phyloP scores from a whole-genome alignment of 495 filamentous ascomycete genomes.

The Talaromyces adpressus region DNA sequence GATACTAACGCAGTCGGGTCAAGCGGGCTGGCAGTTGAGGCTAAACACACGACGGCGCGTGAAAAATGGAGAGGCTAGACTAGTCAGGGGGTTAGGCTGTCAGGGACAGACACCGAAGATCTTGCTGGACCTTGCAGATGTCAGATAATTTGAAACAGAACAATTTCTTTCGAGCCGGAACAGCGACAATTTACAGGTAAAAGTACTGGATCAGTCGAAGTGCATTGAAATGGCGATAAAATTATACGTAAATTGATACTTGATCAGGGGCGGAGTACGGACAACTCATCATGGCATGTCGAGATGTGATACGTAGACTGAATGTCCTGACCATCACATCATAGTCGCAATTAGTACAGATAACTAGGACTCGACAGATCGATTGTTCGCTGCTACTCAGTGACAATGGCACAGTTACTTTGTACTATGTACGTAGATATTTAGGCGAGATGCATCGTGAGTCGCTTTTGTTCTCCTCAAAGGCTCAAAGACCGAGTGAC shows the following conservation, averaged over 20 bases:
- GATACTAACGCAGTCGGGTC: constrained; percentile 5
- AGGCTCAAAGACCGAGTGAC: not conserved
- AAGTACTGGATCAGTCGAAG: not conserved
- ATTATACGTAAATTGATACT: not conserved
- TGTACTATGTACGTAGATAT: no score
- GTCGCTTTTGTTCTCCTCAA: not conserved
- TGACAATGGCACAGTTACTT: not conserved
- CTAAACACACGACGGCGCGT: not conserved
- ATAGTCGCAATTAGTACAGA: not conserved
- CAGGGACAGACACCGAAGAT: not conserved
- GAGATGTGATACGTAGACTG: not conserved
- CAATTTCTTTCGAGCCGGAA: not conserved
- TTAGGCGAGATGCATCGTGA: no score
- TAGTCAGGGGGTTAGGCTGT: not conserved
- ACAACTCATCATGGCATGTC: not conserved
- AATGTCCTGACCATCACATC: not conserved
- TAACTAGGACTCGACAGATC: not conserved
- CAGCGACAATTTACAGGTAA: not conserved
- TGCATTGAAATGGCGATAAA: not conserved
- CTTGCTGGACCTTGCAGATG: not conserved
- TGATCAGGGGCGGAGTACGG: not conserved
- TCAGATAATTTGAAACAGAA: not conserved
- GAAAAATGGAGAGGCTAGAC: not conserved
- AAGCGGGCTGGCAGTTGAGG: constrained; percentile 4
- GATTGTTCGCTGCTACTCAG: no score